Conservation (phyloP, 164 flowering plant genomes). For the Santalum album region DNA sequence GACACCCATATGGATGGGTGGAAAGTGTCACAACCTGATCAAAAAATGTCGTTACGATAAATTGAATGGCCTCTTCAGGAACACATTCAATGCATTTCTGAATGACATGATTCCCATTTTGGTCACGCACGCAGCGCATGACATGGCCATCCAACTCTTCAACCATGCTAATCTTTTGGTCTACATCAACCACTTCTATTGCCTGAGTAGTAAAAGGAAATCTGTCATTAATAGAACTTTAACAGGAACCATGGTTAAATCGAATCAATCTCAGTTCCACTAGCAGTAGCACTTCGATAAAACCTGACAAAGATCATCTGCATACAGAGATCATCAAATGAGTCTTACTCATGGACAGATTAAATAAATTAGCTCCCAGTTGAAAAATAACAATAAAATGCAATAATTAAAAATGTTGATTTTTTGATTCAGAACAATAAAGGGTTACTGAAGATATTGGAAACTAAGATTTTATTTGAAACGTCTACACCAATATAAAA, state of each 20-base stretch:
- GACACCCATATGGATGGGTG: constrained; percentile 96
- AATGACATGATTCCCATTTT: constrained; percentile 97
- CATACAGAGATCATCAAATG: neutral
- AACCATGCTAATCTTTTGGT: constrained; percentile 89
- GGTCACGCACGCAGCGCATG: constrained; percentile 96
- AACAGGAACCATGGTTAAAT: neutral
- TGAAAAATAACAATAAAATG: too few relatives aligned
- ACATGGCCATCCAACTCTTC: constrained; percentile 86
- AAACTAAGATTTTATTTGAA: too few relatives aligned
- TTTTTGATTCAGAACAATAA: too few relatives aligned
- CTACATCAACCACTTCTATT: constrained; percentile 92
- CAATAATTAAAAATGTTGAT: too few relatives aligned
- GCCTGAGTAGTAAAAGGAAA: constrained; percentile 39
- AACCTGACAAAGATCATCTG: neutral
- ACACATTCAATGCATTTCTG: constrained; percentile 98
- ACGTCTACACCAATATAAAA: too few relatives aligned
- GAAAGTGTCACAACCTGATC: constrained; percentile 90
- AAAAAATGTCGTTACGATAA: constrained; percentile 71
- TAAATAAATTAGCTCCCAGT: neutral
- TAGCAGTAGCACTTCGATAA: neutral
- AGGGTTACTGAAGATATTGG: too few relatives aligned
- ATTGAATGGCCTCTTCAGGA: constrained; percentile 85
- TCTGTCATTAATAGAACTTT: constrained; percentile 1
- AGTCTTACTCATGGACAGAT: neutral
- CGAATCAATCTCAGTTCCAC: constrained; percentile 5